These are phyloP conservation scores for Vitis riparia DNA, from an alignment of 164 flowering plant genomes.

Conservation along the genomic window DNA sequence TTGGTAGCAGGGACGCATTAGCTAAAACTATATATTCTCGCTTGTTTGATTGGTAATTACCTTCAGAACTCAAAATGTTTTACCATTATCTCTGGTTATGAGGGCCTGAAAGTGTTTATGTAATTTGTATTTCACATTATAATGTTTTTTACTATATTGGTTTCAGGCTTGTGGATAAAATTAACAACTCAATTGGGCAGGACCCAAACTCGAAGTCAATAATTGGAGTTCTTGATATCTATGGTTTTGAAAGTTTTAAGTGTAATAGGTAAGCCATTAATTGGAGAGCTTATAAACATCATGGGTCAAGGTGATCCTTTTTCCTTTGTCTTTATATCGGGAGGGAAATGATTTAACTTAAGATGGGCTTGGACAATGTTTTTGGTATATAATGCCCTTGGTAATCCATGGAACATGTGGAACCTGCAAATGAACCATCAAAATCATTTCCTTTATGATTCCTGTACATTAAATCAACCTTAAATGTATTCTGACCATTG, in stretches of 20 bases:
- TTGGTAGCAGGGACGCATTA: constrained; percentile 24
- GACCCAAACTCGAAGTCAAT: constrained; percentile 17
- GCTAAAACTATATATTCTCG: constrained; percentile 27
- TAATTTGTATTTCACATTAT: not conserved
- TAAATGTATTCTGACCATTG: not conserved
- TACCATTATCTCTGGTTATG: too few relatives aligned
- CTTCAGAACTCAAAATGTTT: not conserved
- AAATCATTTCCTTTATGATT: too few relatives aligned
- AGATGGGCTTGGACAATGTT: not conserved
- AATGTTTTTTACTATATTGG: not conserved
- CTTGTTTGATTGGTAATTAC: constrained; percentile 22
- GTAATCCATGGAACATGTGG: not conserved
- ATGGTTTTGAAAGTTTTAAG: constrained; percentile 28
- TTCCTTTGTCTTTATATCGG: not conserved
- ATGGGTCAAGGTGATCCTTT: not conserved
- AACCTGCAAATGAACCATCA: not conserved
- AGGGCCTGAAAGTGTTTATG: not conserved
- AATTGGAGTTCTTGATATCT: constrained; percentile 30
- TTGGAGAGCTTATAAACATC: too few relatives aligned
- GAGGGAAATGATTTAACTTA: not conserved
- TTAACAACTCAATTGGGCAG: constrained; percentile 18
- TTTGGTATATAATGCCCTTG: not conserved
- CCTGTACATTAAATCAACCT: not conserved
- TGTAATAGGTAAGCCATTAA: constrained; percentile 1
- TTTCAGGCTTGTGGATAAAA: constrained; percentile 18